Base-by-base conservation (phyloP, 2,329 filamentous ascomycete genomes). In the Claviceps africana region DNA sequence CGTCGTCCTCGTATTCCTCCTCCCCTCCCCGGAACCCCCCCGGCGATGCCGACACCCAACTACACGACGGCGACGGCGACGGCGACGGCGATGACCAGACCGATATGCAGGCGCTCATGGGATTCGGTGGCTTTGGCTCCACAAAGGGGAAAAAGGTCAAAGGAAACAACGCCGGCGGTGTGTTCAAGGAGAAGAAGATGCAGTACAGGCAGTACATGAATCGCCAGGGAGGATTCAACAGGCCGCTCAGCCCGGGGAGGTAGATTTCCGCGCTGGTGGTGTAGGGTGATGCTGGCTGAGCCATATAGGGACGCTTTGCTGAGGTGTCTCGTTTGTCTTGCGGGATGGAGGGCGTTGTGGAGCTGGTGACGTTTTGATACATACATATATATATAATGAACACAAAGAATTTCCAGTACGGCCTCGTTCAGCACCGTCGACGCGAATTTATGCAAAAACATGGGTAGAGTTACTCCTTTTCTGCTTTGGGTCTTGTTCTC, bases 181-280 rank as follows among this genome's bases (percentile, higher is more conserved):
- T 96, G 50, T 75, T 84, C 59, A 96, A 93, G 75, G 88, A 93
- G 71, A 96, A 95, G 81, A 90, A 88, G 79, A 86, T 84, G 15
- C 81, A 94, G 73, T 97, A 96, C 64, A 78, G 93, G 60, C 93
- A 98, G 77, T 98, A 98, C 69, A 98, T 98, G 82, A 93, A 93
- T 64, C 78, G 86, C 53, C 74, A 82, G 50, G 86, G 86, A 52
- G 86, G 86, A 6, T 93, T 93, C 72, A 93, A 91, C 65, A 71
- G 86, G 60, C 86, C 86, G 46, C 70, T 90, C 50, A 86, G 83
- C 66, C 81, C 81, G 21, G 65, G 66, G 21, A 60, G 72, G 48
- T 74, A 53, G 59, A n/a, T 22, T 25, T 3, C 13, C 25, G 3
- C 25, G 3, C 25, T 5, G 25, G 25, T 25, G 25, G 25, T 25